Evolutionary conservation across 2,329 filamentous ascomycete genomes (phyloP).

Genomic region (Pyrenochaeta sp.): DNA sequence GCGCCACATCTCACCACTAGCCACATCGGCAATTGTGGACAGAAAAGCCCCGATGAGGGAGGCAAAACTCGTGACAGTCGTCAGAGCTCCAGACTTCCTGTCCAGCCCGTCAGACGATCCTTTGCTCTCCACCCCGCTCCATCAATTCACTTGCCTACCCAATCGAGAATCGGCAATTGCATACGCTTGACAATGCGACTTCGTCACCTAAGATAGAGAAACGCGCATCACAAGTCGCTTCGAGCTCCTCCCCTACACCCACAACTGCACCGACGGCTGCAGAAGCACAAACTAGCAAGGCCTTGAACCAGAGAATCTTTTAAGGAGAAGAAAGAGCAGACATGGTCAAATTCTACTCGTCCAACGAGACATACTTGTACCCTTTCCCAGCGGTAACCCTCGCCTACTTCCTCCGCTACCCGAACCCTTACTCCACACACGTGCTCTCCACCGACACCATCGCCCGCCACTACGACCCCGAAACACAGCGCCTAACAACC

Average conservation of each 20-base stretch:
- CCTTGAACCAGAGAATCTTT: neutral
- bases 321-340: conserved; percentile 2
- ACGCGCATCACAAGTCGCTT: conserved; percentile 30
- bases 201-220: conserved; percentile 30
- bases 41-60: conserved; percentile 9
- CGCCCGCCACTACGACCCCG: conserved; percentile 73
- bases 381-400: conserved; percentile 86
- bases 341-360: conserved; percentile 63
- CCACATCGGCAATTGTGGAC: conserved; percentile 19
- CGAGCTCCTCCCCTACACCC: conserved; percentile 17
- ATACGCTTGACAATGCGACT: conserved; percentile 40
- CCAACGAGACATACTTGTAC: conserved; percentile 77
- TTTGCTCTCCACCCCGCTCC: conserved; percentile 10
- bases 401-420: conserved; percentile 89
- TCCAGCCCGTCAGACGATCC: conserved; percentile 26
- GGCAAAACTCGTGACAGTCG: conserved; percentile 41
- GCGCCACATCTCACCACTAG: conserved; percentile 15
- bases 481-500: conserved; percentile 78
- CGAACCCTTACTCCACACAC: conserved; percentile 83
- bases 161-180: conserved; percentile 36
- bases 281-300: neutral
- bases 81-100: conserved; percentile 25
- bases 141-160: conserved; percentile 10
- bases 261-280: neutral
- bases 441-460: conserved; percentile 87